A percentile compares a stretch with the other conserved stretches of the same genome.
These are phyloP conservation scores for Kandelia obovata DNA, from an alignment of 345 rosid species.

Conservation along the genomic window DNA sequence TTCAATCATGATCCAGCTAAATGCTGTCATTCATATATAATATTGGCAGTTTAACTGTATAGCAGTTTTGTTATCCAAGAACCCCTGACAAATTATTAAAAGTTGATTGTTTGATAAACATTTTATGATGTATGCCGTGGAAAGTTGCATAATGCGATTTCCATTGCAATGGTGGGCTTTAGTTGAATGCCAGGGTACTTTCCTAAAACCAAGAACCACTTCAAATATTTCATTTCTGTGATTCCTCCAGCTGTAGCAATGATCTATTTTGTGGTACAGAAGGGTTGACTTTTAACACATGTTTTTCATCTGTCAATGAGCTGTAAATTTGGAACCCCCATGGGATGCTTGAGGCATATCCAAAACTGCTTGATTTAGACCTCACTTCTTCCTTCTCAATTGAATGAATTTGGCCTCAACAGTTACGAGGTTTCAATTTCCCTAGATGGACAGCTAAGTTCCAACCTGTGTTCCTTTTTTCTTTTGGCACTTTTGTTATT, in stretches of 20 bases:
- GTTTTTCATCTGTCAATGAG: constrained; percentile 38
- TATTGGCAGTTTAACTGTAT: not conserved
- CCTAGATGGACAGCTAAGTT: no score
- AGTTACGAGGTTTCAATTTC: not conserved
- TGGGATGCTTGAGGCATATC: constrained; percentile 4
- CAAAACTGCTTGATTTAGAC: not conserved
- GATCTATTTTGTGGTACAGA: constrained; percentile 24
- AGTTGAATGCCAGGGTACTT: constrained; percentile 41
- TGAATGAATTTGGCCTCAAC: not conserved
- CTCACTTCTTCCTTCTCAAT: no score
- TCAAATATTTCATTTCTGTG: constrained; percentile 19
- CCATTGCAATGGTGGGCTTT: constrained; percentile 22
- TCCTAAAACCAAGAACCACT: constrained; percentile 23
- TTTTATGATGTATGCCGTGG: constrained; percentile 20
- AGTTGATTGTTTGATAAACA: not conserved
- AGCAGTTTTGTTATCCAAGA: not conserved
- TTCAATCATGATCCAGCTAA: not conserved
- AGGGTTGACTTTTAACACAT: constrained; percentile 26
- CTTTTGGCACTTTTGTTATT: no score
- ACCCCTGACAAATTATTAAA: not conserved
- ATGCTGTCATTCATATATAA: not conserved
- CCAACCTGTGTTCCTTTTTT: no score
- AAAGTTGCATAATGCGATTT: constrained; percentile 10
- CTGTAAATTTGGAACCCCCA: constrained; percentile 29
- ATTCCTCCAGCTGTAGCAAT: constrained; percentile 59